Base-by-base conservation (phyloP, 2,329 filamentous ascomycete species). In the Claviceps sp. region DNA sequence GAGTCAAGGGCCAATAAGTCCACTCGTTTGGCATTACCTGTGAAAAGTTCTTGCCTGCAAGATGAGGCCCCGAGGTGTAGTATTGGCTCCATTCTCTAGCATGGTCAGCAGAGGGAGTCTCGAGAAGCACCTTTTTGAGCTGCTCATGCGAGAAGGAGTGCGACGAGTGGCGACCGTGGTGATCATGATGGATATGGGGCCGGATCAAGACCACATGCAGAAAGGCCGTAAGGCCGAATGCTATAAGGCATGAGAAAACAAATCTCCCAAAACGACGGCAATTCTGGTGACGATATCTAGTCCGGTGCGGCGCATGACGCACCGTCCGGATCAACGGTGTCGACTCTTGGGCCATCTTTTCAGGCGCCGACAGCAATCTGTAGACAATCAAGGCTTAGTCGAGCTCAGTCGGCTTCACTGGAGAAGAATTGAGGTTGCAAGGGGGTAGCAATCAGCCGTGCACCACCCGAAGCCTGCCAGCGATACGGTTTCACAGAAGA, bases 21-120 rank as follows among this genome's bases (percentile, higher is more conserved):
- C 1, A 13, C 3, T 8, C 9, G 17, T 13, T 14, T 13, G 29
- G 17, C 9, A 13, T 38, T 64, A 74, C 77, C 69, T 88, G 85
- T 48, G 83, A 88, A 54, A 82, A 74, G 63, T 91, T 93, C 68
- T 84, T 82, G 20, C 87, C 86, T 0, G 84, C 85, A 47, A 91
- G 68, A 67, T 91, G 87, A 17, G 83, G 76, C 0, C 87, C 87
- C 0, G 82, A 71, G 0, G 86, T 86, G 61, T 91, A 91, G 64
- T 90, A 91, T 55, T 72, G 73, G 65, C 82, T 87, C 85, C 85
- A 90, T 67, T 88, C 80, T 56, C 78, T 74, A 8, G 77, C 78
- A 56, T 74, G 75, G 46, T 76, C 68, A 34, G 73, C 70, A 52
- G 73, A 75, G 5, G 81, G 81, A 0, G 79, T 82, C 29, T 77